Conservation (phyloP, 306 rosid species). For the Potentilla sterilis region DNA sequence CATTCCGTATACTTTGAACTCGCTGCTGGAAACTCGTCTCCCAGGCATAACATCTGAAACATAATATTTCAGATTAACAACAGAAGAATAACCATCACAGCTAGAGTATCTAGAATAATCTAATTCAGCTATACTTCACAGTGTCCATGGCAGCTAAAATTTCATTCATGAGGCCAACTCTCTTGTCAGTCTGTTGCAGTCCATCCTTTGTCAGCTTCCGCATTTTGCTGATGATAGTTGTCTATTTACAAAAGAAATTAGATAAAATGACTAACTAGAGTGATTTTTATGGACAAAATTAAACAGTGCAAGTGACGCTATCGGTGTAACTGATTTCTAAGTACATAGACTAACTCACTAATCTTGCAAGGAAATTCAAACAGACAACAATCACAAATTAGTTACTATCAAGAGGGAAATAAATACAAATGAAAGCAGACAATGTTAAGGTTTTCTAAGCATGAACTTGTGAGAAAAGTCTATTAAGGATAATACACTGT, state of each 20-base stretch:
- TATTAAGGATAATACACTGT: not conserved
- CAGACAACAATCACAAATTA: not conserved
- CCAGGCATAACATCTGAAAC: conserved; percentile 90
- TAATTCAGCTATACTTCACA: conserved; percentile 59
- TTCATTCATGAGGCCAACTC: conserved; percentile 87
- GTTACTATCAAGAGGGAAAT: not conserved
- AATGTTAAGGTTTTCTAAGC: not conserved
- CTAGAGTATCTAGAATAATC: not conserved
- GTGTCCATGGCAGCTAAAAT: conserved; percentile 88
- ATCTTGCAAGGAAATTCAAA: not conserved
- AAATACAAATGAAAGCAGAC: not conserved
- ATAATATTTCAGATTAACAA: conserved; percentile 29
- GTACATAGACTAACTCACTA: not conserved
- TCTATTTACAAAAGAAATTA: conserved; percentile 36
- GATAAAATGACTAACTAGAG: not conserved
- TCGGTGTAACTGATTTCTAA: not conserved
- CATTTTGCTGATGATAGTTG: conserved; percentile 65
- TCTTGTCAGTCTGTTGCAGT: conserved; percentile 71
- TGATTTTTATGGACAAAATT: not conserved
- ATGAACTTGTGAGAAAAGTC: not conserved
- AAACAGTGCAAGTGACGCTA: not conserved
- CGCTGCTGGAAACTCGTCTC: conserved; percentile 74
- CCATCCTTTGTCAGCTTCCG: conserved; percentile 70
- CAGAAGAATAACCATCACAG: conserved; percentile 18
- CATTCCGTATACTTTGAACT: conserved; percentile 59